Conservation (phyloP, 805 yeast genomes). For the Pichia pseudocactophila region DNA sequence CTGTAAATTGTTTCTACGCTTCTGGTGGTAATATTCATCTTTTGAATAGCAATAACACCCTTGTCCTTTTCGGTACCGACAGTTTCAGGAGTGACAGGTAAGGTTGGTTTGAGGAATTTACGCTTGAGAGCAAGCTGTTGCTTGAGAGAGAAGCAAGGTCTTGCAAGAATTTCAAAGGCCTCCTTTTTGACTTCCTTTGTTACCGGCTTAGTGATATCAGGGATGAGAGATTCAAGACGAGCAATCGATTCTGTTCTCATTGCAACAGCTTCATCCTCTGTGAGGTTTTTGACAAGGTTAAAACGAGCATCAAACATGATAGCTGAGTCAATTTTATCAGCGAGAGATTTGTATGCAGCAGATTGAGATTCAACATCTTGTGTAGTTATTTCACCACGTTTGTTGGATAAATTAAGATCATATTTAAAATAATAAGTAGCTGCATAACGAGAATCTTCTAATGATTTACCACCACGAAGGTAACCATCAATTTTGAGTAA, state of each 20-base stretch:
- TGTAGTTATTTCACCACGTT: slow-evolving; percentile 29
- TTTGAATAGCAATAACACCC: slow-evolving; percentile 40
- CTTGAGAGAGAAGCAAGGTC: slow-evolving; percentile 28
- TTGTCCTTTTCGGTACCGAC: slow-evolving; percentile 32
- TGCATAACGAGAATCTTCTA: slow-evolving; percentile 49
- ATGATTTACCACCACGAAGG: slow-evolving; percentile 48
- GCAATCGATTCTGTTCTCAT: slow-evolving; percentile 17
- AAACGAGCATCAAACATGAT: slow-evolving; percentile 40
- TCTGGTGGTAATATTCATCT: slow-evolving; percentile 52
- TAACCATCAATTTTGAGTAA: slow-evolving; percentile 45
- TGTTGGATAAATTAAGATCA: slow-evolving; percentile 34
- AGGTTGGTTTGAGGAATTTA: slow-evolving; percentile 45
- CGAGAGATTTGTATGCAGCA: slow-evolving; percentile 30
- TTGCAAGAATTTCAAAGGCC: slow-evolving; percentile 36
- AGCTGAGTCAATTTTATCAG: slow-evolving; percentile 32
- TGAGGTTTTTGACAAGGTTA: slow-evolving; percentile 32
- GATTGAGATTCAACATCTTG: slow-evolving; percentile 20
- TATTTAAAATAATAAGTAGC: slow-evolving; percentile 44
- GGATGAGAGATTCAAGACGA: slow-evolving; percentile 15
- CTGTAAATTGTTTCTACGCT: slow-evolving; percentile 46
- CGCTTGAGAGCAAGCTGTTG: slow-evolving; percentile 35
- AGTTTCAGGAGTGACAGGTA: slow-evolving; percentile 39
- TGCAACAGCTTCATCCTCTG: slow-evolving; percentile 27
- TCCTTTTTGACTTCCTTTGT: slow-evolving; percentile 32
- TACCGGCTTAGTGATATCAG: slow-evolving; percentile 20